Evolutionary conservation across 2,329 filamentous ascomycete genomes (phyloP), one percentile per base, ranked within the genome.

Genomic region (Hymenoscyphus salicellus): DNA sequence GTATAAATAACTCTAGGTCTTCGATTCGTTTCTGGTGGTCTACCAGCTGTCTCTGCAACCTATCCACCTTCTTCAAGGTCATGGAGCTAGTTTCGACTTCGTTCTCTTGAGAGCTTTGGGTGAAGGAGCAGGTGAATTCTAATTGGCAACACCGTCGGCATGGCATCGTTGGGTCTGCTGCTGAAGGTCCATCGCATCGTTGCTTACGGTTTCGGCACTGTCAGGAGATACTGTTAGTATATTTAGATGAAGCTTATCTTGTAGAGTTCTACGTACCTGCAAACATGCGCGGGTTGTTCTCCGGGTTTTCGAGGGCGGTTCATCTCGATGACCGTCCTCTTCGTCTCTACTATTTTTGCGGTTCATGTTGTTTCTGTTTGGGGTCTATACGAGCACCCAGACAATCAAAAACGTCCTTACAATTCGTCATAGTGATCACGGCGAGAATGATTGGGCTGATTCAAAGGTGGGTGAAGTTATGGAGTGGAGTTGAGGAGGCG

Each of bases 271-370:
- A 56, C 62, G 16, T 61, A 70, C 69, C 43, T 71, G 69, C 8
- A 71, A 64, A 56, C 69, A 71, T 8, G 69, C 69, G n/a, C 69
- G 66, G 57, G 68, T 41, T 60, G 64, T 66, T 26, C 69, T 66
- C 55, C 66, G 65, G 28, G 61, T 60, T 55, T 71, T 71, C 16
- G 23, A 32, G 36, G 46, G 46, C 11, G 32, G 49, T 26, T 52
- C 28, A 49, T 28, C 58, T 46, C 30, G 32, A 46, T 3, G 17
- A 6, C n/a, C n/a, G n/a, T n/a, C 11, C 14, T 55, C 49, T 14
- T 55, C 28, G 10, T 55, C 16, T 28, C 20, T 32, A 56, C 26
- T 56, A 8, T 56, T 23, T 11, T 30, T 32, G 23, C 26, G 4
- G 23, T 28, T 28, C 52, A 56, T 32, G 20, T 30, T 14, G 55